phyloP scores from a whole-genome alignment of 2,329 filamentous ascomycete species.

The Fusarium miscanthi region DNA sequence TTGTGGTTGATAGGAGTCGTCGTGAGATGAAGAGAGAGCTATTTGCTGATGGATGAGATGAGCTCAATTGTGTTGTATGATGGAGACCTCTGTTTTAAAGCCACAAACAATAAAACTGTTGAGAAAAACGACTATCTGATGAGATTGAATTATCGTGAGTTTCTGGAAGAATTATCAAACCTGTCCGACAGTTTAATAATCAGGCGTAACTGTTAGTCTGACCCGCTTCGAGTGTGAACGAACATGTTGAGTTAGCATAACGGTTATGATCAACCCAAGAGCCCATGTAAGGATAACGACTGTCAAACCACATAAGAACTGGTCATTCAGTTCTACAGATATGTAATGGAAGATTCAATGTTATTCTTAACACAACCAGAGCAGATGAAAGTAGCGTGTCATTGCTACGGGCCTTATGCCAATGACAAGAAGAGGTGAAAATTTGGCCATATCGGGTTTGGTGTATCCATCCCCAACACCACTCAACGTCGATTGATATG shows the following conservation, averaged over 20 bases:
- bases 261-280: not conserved
- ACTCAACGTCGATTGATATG: slow-evolving; percentile 1
- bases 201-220: slow-evolving; percentile 4
- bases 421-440: not conserved
- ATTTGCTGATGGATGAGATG: not conserved
- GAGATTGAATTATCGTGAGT: not conserved
- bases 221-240: not conserved
- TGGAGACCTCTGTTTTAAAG: not conserved
- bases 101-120: slow-evolving; percentile 12
- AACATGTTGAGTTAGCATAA: slow-evolving; percentile 34
- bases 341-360: not conserved
- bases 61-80: not conserved
- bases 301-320: not conserved
- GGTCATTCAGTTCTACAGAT: not conserved
- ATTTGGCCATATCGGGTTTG: slow-evolving; percentile 9
- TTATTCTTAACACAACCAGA: not conserved
- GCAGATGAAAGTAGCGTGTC: not conserved
- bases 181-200: slow-evolving; percentile 34
- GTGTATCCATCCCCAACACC: slow-evolving; percentile 12
- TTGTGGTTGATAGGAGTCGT: slow-evolving; percentile 26
- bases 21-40: not conserved
- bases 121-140: slow-evolving; percentile 1
- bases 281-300: not conserved
- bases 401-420: not conserved
- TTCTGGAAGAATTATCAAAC: slow-evolving; percentile 29